Conservation (phyloP, 768 basidiomycete genomes). For the Pulveroboletus frians region DNA sequence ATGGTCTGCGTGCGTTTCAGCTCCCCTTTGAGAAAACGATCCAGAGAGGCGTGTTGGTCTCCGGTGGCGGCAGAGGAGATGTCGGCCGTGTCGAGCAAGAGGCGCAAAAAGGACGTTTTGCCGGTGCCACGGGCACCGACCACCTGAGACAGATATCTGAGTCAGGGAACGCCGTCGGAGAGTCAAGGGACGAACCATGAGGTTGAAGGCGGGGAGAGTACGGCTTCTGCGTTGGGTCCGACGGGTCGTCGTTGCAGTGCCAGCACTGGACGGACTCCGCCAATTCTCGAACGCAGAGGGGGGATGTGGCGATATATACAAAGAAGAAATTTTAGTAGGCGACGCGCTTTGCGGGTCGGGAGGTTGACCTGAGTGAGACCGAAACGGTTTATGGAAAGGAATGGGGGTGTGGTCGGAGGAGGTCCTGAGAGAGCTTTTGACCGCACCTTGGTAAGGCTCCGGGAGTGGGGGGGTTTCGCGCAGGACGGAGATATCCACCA, state of each 20-base stretch:
- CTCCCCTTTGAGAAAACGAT: slow-evolving; percentile 57
- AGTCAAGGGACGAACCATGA: slow-evolving; percentile 54
- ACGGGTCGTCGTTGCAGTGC: slow-evolving; percentile 38
- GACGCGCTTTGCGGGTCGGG: slow-evolving; percentile 23
- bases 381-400: slow-evolving; percentile 82
- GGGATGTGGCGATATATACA: slow-evolving; percentile 59
- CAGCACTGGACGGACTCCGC: slow-evolving; percentile 36
- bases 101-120: slow-evolving; percentile 76
- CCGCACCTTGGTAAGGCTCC: slow-evolving; percentile 56
- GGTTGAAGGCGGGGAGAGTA: slow-evolving; percentile 73
- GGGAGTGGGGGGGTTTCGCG: slow-evolving; percentile 36
- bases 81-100: slow-evolving; percentile 81
- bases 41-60: slow-evolving; percentile 64
- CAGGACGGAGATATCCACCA: slow-evolving; percentile 68
- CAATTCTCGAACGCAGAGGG: slow-evolving; percentile 61
- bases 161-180: neutral
- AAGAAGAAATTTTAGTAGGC: slow-evolving; percentile 55
- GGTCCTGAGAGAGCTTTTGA: slow-evolving; percentile 62
- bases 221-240: slow-evolving; percentile 62
- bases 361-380: slow-evolving; percentile 39
- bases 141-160: slow-evolving; percentile 43
- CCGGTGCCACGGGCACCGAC: slow-evolving; percentile 78
- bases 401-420: slow-evolving; percentile 49
- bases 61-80: slow-evolving; percentile 70
- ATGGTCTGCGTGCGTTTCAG: slow-evolving; percentile 60